These are phyloP conservation scores for Abrus pulchellus DNA, from an alignment of 306 rosid species.

Conservation along the genomic window DNA sequence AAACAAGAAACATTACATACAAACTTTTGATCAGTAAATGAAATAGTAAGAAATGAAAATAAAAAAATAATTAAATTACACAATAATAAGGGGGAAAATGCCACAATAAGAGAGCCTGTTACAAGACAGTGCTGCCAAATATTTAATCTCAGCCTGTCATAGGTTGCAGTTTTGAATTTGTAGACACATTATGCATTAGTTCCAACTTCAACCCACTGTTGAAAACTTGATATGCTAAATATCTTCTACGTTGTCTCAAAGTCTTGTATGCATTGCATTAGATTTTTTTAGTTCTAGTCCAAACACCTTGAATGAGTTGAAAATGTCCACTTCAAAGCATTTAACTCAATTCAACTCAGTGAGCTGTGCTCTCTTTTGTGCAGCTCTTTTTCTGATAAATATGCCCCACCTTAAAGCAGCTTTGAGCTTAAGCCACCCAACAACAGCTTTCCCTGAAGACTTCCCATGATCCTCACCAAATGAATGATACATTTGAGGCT, in stretches of 20 bases:
- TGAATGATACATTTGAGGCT: constrained; percentile 62
- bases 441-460: constrained; percentile 80
- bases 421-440: constrained; percentile 94
- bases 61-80: constrained; percentile 46
- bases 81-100: constrained; percentile 18
- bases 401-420: constrained; percentile 97
- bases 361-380: constrained; percentile 87
- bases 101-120: constrained; percentile 40
- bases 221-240: constrained; percentile 8
- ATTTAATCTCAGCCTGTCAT: not conserved
- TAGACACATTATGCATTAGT: not conserved
- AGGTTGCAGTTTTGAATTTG: constrained; percentile 19
- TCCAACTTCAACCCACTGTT: constrained; percentile 43
- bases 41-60: constrained; percentile 32
- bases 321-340: constrained; percentile 41
- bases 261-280: constrained; percentile 21
- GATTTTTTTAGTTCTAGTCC: constrained; percentile 30
- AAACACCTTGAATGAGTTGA: constrained; percentile 41
- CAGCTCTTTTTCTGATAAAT: constrained; percentile 77
- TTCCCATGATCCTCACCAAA: constrained; percentile 56
- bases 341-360: constrained; percentile 73
- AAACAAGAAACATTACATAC: constrained; percentile 33
- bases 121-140: constrained; percentile 39
- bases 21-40: constrained; percentile 35
- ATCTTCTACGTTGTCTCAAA: not conserved